Evolutionary conservation across 805 yeast species (phyloP), one percentile per base, ranked within the genome.

Genomic region (Yarrowia deformans): DNA sequence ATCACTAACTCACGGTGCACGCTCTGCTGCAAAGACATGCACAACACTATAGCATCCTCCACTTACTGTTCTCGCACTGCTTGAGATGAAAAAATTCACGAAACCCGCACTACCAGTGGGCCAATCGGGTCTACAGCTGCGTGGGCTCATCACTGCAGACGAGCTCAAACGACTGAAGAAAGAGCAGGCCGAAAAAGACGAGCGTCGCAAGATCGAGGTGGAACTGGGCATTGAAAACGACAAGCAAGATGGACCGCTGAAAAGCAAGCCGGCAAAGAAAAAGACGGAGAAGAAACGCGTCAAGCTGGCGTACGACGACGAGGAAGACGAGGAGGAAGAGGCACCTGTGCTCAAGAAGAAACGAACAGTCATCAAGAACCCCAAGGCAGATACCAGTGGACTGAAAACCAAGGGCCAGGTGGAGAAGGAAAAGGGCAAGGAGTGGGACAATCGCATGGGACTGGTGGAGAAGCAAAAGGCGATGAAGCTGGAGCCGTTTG

Each of bases 401-500:
- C 52, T 58, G 19, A 58, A 58, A 8, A 58, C 66, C 40, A 43
- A 43, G 35, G 40, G 66, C 13, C 48, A 58, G 34, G 23, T 32
- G 29, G 40, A 58, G 54, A 60, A 61, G 56, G 75, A 74, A 18
- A 42, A 50, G 34, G 35, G 19, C 18, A 35, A 58, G 50, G 61
- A 71, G 18, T 73, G 73, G 52, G 55, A 69, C 23, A 68, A 67
- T 10, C 70, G 69, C 10, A 32, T 46, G 50, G 71, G 71, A 32
- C 68, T 50, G 23, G 69, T 73, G 29, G 68, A 58, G 39, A 63
- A 60, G 18, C 73, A 72, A 48, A 70, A 71, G 52, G 55, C 70
- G 19, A 71, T 70, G 49, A 71, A 70, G 34, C 64, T 74, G 32
- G 72, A 71, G 50, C 46, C 56, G 23, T 69, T 75, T 4, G 69